A percentile compares a stretch with the other conserved stretches of the same genome.
Evolutionary conservation across 2,329 filamentous ascomycete species (phyloP).

Genomic region (Cladosporium colombiae): DNA sequence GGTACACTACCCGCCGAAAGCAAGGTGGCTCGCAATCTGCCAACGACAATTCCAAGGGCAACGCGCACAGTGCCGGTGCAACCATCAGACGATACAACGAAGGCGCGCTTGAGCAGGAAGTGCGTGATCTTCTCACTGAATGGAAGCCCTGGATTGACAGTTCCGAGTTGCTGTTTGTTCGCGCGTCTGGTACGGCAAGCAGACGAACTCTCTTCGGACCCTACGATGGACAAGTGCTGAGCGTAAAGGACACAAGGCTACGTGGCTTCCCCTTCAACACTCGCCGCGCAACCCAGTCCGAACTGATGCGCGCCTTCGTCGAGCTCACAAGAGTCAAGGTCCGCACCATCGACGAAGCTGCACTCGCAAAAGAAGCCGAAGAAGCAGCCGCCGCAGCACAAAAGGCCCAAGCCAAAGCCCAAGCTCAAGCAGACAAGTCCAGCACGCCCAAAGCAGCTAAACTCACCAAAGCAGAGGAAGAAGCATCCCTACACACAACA

Average conservation of each 20-base stretch:
- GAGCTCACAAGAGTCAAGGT: conserved; percentile 91
- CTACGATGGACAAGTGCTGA: conserved; percentile 84
- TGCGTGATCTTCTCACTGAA: conserved; percentile 74
- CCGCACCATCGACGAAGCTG: conserved; percentile 70
- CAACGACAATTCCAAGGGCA: conserved; percentile 90
- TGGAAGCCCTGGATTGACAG: conserved; percentile 87
- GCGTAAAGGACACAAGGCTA: conserved; percentile 74
- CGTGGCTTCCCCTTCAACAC: conserved; percentile 93
- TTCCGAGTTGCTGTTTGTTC: conserved; percentile 81
- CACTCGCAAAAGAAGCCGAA: conserved; percentile 52
- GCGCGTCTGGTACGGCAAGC: conserved; percentile 85
- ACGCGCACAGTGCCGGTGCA: conserved; percentile 90
- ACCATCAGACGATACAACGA: conserved; percentile 92
- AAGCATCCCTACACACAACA: conserved; percentile 76
- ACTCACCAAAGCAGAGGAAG: conserved; percentile 79
- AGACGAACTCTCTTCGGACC: conserved; percentile 84
- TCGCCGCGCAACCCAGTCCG: conserved; percentile 84
- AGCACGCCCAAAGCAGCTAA: conserved; percentile 61
- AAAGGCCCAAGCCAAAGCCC: conserved; percentile 41
- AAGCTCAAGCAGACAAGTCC: conserved; percentile 44
- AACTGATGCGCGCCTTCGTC: conserved; percentile 91
- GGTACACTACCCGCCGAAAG: conserved; percentile 93
- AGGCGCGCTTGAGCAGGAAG: conserved; percentile 82
- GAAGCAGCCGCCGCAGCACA: conserved; percentile 47
- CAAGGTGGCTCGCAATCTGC: conserved; percentile 94